A percentile compares a stretch with the other conserved stretches of the same genome.
Evolutionary conservation across 176 grass and related monocot species (phyloP).

Genomic region (Bonia amplexicaulis): DNA sequence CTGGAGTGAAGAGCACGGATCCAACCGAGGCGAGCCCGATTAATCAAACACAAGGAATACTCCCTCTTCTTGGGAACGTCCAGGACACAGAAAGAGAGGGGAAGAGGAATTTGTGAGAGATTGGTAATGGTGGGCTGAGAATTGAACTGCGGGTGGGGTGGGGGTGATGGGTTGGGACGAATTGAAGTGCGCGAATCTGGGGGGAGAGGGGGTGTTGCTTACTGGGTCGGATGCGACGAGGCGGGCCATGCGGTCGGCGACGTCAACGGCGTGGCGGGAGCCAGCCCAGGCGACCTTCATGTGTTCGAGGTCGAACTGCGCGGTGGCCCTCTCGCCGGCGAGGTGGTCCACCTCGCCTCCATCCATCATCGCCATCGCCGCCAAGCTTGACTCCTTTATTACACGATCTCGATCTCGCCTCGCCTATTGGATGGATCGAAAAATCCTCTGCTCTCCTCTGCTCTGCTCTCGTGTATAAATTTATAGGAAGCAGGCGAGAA

Average conservation of each 20-base stretch:
- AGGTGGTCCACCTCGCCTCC: constrained; percentile 50
- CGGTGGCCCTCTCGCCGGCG: constrained; percentile 59
- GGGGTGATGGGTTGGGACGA: no score
- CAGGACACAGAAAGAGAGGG: no score
- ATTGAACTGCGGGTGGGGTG: no score
- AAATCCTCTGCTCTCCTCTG: no score
- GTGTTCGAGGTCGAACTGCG: constrained; percentile 68
- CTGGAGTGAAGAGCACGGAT: not conserved
- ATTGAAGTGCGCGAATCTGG: not conserved
- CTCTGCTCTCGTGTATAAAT: no score
- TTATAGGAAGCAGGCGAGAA: no score
- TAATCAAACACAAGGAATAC: not conserved
- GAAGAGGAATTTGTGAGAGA: not conserved
- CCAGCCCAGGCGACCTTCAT: constrained; percentile 98
- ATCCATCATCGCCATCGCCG: constrained; percentile 17
- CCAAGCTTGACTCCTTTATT: not conserved
- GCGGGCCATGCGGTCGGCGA: constrained; percentile 79
- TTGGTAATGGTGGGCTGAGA: no score
- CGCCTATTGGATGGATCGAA: no score
- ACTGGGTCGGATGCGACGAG: constrained; percentile 93
- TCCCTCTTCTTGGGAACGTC: no score
- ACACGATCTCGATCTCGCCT: no score
- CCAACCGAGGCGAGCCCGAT: not conserved
- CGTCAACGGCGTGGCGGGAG: constrained; percentile 71
- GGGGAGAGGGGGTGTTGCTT: not conserved